These are phyloP conservation scores for Aspergillus sp. DNA, from an alignment of 2,329 filamentous ascomycete genomes.

Conservation along the genomic window DNA sequence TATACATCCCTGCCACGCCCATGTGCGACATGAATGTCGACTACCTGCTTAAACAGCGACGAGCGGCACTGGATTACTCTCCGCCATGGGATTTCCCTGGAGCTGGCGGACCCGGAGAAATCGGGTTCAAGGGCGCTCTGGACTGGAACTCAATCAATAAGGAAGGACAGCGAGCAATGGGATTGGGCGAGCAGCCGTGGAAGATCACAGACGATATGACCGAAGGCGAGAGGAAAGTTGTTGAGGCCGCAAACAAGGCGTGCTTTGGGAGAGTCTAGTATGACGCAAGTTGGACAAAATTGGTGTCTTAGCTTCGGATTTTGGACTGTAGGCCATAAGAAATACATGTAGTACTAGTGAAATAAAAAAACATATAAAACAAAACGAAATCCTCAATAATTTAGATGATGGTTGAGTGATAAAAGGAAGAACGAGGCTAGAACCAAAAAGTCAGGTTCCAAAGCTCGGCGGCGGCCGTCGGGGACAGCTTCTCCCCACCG, in stretches of 20 bases:
- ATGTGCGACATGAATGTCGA: constrained; percentile 74
- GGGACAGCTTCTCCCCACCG: neutral
- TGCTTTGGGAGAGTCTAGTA: constrained; percentile 45
- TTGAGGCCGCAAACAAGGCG: constrained; percentile 59
- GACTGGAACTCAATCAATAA: constrained; percentile 46
- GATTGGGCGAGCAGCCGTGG: constrained; percentile 56
- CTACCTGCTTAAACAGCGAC: constrained; percentile 72
- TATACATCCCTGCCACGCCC: constrained; percentile 89
- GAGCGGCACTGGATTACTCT: constrained; percentile 70
- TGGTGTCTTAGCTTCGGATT: neutral
- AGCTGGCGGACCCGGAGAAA: constrained; percentile 48
- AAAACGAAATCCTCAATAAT: neutral
- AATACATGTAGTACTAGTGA: neutral
- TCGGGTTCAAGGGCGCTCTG: constrained; percentile 43
- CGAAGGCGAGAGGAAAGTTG: constrained; percentile 55
- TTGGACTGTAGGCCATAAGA: neutral
- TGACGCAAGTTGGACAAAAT: neutral
- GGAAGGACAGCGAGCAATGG: constrained; percentile 61
- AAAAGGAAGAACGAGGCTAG: neutral
- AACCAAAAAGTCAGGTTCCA: constrained; percentile 1
- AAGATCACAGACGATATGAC: constrained; percentile 52
- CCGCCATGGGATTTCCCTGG: constrained; percentile 74
- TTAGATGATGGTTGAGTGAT: neutral
- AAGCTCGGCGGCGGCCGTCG: constrained; percentile 5
- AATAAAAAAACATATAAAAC: neutral